phyloP scores from a whole-genome alignment of 2,329 filamentous ascomycete genomes.

The Paracoccidioides brasiliensis region DNA sequence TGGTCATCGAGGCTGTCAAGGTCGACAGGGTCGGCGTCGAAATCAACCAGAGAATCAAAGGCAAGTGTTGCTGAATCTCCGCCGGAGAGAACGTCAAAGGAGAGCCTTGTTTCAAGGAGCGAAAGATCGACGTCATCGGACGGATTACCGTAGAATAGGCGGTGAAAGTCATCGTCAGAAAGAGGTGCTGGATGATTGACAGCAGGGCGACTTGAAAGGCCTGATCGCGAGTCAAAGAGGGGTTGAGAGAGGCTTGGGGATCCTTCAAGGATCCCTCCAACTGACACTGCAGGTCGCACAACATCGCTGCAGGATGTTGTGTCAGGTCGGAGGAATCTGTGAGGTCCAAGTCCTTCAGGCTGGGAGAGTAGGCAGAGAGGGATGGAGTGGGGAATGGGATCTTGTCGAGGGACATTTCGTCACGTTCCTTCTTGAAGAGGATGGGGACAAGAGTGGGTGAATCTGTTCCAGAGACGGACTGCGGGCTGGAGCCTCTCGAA shows the following conservation, averaged over 20 bases:
- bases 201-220: slow-evolving; percentile 39
- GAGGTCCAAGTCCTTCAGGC: slow-evolving; percentile 30
- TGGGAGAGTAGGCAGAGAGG: slow-evolving; percentile 27
- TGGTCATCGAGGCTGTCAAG: slow-evolving; percentile 29
- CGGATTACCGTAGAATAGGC: slow-evolving; percentile 48
- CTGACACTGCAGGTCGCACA: slow-evolving; percentile 99
- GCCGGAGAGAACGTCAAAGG: slow-evolving; percentile 52
- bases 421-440: slow-evolving; percentile 33
- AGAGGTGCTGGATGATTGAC: slow-evolving; percentile 51
- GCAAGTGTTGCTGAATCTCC: slow-evolving; percentile 38
- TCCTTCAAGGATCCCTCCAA: slow-evolving; percentile 46
- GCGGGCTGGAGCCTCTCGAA: slow-evolving; percentile 28
- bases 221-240: slow-evolving; percentile 28
- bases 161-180: slow-evolving; percentile 54
- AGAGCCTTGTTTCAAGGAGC: slow-evolving; percentile 63
- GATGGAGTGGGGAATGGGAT: slow-evolving; percentile 30
- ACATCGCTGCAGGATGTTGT: slow-evolving; percentile 99
- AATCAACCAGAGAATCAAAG: slow-evolving; percentile 44
- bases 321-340: slow-evolving; percentile 68
- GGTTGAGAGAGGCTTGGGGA: slow-evolving; percentile 35
- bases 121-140: slow-evolving; percentile 60
- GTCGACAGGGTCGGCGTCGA: slow-evolving; percentile 38
- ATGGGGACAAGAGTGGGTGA: slow-evolving; percentile 30
- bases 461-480: slow-evolving; percentile 21
- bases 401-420: slow-evolving; percentile 29